Evolutionary conservation across 768 basidiomycete genomes (phyloP), one percentile per base, ranked within the genome.

Genomic region (Lactarius tabidus): DNA sequence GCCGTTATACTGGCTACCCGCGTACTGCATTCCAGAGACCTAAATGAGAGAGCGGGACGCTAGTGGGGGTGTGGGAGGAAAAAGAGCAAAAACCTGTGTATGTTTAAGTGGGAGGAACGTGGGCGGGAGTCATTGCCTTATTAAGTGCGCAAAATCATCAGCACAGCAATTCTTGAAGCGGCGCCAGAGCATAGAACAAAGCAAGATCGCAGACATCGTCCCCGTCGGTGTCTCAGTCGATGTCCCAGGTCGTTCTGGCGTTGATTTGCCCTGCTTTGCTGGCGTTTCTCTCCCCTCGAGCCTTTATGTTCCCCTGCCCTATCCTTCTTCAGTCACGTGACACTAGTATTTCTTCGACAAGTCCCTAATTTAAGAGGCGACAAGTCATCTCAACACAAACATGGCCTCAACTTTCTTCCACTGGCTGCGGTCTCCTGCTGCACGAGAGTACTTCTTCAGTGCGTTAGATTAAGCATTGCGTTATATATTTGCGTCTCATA

Each of bases 391-490:
- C 33, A 38, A 36, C 51, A 38, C 38, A 26, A 55, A 26, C 64
- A 93, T 94, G 92, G 83, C 92, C 64, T 90, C 91, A 41, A 86
- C 87, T 39, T 95, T 97, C 80, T 81, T 90, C 74, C 82, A 85
- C 72, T 98, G 95, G 95, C 73, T 92, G 72, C 88, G 90, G 73
- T 94, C 92, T 55, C 95, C 95, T 59, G 93, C 93, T 54, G 91
- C 92, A 23, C 82, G 92, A 71, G 85, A 95, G 70, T 98, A 98
- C 77, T 96, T 98, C 80, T 91, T 97, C 79, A 97, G 95, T 93
- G 67, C 68, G 94, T 81, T 29, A 3, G 12, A 33, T 12, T 0
- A 23, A 17, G 33, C 8, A 65, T 65, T 56, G 20, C 63, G 28
- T 39, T 31, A 57, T 43, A 26, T 43, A 69, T 45, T 8, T 6